phyloP scores from a whole-genome alignment of 2,329 filamentous ascomycete genomes.

The Leptographium lundbergii region DNA sequence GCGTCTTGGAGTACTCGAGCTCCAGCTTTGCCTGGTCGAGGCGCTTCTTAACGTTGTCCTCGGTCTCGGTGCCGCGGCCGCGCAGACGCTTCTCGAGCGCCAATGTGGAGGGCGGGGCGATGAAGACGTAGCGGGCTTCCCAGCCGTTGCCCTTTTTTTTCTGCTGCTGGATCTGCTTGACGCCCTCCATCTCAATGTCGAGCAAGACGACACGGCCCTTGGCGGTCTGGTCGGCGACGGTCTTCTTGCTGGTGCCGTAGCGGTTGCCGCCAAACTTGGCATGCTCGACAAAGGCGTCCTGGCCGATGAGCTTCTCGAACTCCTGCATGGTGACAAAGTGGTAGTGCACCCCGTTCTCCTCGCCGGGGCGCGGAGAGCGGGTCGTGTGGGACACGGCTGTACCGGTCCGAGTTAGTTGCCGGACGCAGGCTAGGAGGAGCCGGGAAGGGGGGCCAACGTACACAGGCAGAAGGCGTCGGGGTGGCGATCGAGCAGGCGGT shows the following conservation, averaged over 20 bases:
- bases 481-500: constrained; percentile 46
- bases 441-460: neutral
- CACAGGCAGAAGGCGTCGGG: constrained; percentile 12
- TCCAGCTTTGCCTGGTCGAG: constrained; percentile 61
- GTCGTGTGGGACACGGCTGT: constrained; percentile 62
- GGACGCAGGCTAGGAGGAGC: constrained; percentile 5
- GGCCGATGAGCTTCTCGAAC: constrained; percentile 56
- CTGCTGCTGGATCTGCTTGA: constrained; percentile 62
- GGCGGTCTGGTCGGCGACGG: constrained; percentile 48
- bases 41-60: constrained; percentile 57
- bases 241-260: constrained; percentile 74
- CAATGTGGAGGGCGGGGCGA: constrained; percentile 65
- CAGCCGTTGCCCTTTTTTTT: constrained; percentile 41
- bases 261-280: constrained; percentile 75
- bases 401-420: neutral
- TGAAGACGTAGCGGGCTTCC: constrained; percentile 69
- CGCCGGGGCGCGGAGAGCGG: constrained; percentile 59
- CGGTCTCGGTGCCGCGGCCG: constrained; percentile 65
- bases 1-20: constrained; percentile 57
- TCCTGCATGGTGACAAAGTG: constrained; percentile 56
- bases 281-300: constrained; percentile 69
- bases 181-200: constrained; percentile 97
- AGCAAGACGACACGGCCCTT: constrained; percentile 67
- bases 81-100: constrained; percentile 63
- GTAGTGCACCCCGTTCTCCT: constrained; percentile 69